Percentiles rank a stretch among this genome's conserved stretches.
phyloP scores from a whole-genome alignment of 495 filamentous ascomycete species.

The Xylaria cubensis region DNA sequence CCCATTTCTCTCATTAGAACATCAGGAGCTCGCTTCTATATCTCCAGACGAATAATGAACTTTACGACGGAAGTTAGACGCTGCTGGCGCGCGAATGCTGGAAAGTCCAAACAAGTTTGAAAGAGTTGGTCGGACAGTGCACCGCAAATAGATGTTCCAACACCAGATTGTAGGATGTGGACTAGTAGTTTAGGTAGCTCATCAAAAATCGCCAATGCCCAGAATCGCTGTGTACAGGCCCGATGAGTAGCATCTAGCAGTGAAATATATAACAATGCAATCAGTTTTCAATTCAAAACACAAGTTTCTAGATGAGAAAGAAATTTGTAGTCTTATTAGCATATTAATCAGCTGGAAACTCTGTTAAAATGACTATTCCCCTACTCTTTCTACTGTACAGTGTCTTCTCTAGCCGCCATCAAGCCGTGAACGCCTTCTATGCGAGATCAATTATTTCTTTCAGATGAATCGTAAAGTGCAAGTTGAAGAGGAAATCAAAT shows the following conservation, averaged over 20 bases:
- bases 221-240: background rate
- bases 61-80: background rate
- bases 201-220: background rate
- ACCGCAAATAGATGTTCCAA: conserved; percentile 7
- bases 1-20: too few species aligned
- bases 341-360: conserved; percentile 13
- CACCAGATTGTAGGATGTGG: background rate
- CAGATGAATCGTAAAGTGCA: background rate
- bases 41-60: too few species aligned
- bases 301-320: background rate
- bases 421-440: conserved; percentile 14
- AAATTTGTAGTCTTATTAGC: background rate
- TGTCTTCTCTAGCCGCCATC: conserved; percentile 13
- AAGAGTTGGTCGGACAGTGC: background rate
- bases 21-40: too few species aligned
- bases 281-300: background rate
- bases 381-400: conserved; percentile 10
- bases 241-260: background rate
- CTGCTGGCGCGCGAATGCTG: background rate
- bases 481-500: background rate
- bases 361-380: background rate
- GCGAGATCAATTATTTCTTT: conserved; percentile 1
- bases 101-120: background rate
- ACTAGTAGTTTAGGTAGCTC: background rate
- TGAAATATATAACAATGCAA: background rate